phyloP scores from a whole-genome alignment of 1,284 basidiomycete species.

The Sanguinoderma infundibulare region DNA sequence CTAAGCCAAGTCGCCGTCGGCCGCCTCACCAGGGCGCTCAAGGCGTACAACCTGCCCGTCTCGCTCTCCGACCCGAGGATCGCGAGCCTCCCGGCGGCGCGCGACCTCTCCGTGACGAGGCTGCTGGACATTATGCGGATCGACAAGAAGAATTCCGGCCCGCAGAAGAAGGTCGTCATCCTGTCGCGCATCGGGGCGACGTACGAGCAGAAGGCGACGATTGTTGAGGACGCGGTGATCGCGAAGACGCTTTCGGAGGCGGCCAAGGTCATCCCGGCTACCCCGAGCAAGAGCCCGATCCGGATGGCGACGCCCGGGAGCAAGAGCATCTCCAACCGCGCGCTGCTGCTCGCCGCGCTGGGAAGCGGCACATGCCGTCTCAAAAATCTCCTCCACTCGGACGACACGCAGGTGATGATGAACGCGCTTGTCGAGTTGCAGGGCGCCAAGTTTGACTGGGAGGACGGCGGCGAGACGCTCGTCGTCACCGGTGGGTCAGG shows the following conservation, averaged over 20 bases:
- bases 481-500: constrained; percentile 91
- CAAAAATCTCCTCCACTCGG: constrained; percentile 92
- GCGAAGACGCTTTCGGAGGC: constrained; percentile 81
- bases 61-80: constrained; percentile 80
- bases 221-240: constrained; percentile 83
- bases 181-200: constrained; percentile 92
- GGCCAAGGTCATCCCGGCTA: constrained; percentile 73
- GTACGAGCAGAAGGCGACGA: constrained; percentile 90
- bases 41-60: constrained; percentile 87
- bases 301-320: constrained; percentile 93
- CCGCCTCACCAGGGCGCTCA: constrained; percentile 81
- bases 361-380: constrained; percentile 88
- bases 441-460: constrained; percentile 91
- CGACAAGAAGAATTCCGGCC: constrained; percentile 97
- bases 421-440: constrained; percentile 86
- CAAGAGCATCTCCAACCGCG: constrained; percentile 97
- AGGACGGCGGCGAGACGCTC: constrained; percentile 92
- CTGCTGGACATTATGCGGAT: constrained; percentile 93
- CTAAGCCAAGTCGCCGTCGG: constrained; percentile 90
- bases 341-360: constrained; percentile 92
- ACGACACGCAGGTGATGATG: constrained; percentile 99
- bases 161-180: constrained; percentile 93
- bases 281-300: constrained; percentile 70
- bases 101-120: constrained; percentile 77
- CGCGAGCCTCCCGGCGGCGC: constrained; percentile 70